Base-by-base conservation (phyloP, 2,329 filamentous ascomycete genomes). In the Calonectria henricotiae region DNA sequence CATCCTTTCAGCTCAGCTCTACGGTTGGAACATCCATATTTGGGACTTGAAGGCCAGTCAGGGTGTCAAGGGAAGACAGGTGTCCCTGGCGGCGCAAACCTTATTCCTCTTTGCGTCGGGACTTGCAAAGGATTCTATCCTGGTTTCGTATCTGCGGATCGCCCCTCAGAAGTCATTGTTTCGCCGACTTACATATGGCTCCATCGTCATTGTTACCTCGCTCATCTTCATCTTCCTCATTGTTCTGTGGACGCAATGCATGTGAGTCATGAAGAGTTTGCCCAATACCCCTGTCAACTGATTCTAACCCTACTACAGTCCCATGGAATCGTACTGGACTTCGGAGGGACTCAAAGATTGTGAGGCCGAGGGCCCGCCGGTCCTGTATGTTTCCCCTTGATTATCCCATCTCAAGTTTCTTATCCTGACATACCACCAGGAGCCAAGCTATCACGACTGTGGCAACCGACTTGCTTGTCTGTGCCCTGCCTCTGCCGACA, bases 111-210 rank as follows among this genome's bases (percentile, higher is more conserved):
- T 83, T 25, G 79, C 82, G 6, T 84, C 83, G 0, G 78, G 77
- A 0, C 70, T 84, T 1, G 79, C 82, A 20, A 85, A 85, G 68
- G 65, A 81, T 2, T 85, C 83, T 1, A 85, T 85, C 35, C 77
- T 85, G 2, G 67, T 79, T 4, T 82, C 81, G 35, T 85, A 85
- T 67, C 76, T 84, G 2, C 78, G 83, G 12, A 81, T 85, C n/a
- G 83, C 82, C 1, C 79, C 80, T 0, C 62, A 69, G 11, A 71
- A 75, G 4, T 80, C 80, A 2, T 76, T 73, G 78, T 83, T 85
- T 55, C 77, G 79, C 5, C 77, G 77, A 2, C 65, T 80, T n/a
- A 83, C 81, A 0, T 75, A 74, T 69, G 71, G 32, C 4, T 71
- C 78, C 1, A 78, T 83, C 6, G 71, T 15, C 11, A 55, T 80